Percentiles rank a stretch among this genome's conserved stretches.
phyloP scores from a whole-genome alignment of 352 stramenopile species.

The Pythium sp. region DNA sequence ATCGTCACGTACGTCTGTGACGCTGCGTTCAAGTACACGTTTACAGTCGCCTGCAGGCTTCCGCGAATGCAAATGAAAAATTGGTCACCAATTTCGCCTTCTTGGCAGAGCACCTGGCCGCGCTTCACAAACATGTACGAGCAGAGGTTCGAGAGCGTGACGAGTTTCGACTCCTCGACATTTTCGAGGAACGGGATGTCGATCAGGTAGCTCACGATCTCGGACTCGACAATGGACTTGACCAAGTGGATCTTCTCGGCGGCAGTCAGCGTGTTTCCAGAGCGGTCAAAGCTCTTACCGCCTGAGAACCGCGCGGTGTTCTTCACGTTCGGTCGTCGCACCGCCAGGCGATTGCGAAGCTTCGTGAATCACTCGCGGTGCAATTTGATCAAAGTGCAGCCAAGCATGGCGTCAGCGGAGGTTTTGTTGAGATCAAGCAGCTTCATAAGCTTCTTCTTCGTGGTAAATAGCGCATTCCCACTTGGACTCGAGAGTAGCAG shows the following conservation, averaged over 20 bases:
- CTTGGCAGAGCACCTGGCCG: constrained; percentile 46
- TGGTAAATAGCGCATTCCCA: constrained; percentile 15
- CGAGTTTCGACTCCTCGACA: constrained; percentile 52
- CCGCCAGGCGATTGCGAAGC: constrained; percentile 28
- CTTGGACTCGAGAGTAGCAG: constrained; percentile 31
- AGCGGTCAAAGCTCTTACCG: constrained; percentile 13
- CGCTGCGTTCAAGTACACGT: constrained; percentile 29
- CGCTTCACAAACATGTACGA: constrained; percentile 57
- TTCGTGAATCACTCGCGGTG: constrained; percentile 51
- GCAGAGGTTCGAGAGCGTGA: constrained; percentile 65
- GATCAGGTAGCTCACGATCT: constrained; percentile 63
- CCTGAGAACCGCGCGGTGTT: constrained; percentile 57
- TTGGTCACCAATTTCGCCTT: constrained; percentile 55
- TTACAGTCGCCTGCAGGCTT: constrained; percentile 41
- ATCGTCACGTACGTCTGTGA: constrained; percentile 27
- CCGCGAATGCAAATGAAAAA: constrained; percentile 78
- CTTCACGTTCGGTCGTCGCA: constrained; percentile 28
- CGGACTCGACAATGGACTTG: constrained; percentile 59
- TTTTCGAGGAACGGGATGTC: constrained; percentile 67
- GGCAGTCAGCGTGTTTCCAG: constrained; percentile 29
- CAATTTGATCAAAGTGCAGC: constrained; percentile 60
- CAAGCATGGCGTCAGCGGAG: constrained; percentile 45
- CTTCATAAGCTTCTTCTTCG: constrained; percentile 53
- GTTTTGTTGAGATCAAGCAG: constrained; percentile 61
- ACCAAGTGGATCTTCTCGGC: constrained; percentile 66